Conservation (phyloP, 148 eudicot species). For the Spergularia marina region DNA sequence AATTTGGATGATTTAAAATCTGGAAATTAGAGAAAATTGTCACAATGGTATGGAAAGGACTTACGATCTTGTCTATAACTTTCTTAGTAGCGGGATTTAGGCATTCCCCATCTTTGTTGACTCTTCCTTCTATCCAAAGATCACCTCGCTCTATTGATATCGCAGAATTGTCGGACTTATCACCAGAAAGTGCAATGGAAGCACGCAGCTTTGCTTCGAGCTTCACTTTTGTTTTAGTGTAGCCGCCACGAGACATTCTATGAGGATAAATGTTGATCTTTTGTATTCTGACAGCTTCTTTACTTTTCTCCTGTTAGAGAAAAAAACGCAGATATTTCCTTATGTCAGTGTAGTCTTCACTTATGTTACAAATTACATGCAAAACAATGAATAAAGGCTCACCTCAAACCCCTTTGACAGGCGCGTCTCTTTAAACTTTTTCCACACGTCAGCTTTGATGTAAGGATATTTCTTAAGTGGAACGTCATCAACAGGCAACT, state of each 20-base stretch:
- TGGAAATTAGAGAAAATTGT: no score
- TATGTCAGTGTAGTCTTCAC: neutral
- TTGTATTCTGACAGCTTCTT: neutral
- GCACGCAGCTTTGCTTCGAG: neutral
- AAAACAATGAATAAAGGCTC: neutral
- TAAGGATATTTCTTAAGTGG: neutral
- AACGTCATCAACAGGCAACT: constrained; percentile 1
- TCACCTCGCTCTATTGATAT: neutral
- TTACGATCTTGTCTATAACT: neutral
- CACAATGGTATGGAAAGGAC: neutral
- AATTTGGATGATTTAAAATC: no score
- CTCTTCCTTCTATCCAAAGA: constrained; percentile 10
- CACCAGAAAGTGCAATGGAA: no score
- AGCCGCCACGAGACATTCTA: neutral
- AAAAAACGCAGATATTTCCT: neutral
- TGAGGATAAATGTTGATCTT: neutral
- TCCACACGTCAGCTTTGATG: neutral
- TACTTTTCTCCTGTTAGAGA: neutral
- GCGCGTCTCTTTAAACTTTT: neutral
- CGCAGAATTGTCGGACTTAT: neutral
- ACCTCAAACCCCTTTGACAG: neutral
- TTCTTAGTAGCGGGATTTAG: neutral
- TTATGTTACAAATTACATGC: neutral
- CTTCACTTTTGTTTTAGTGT: neutral
- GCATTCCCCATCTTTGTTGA: neutral